Base-by-base conservation (phyloP, 192 early-diverging fungal genomes). In the Rhizophagus clarus region DNA sequence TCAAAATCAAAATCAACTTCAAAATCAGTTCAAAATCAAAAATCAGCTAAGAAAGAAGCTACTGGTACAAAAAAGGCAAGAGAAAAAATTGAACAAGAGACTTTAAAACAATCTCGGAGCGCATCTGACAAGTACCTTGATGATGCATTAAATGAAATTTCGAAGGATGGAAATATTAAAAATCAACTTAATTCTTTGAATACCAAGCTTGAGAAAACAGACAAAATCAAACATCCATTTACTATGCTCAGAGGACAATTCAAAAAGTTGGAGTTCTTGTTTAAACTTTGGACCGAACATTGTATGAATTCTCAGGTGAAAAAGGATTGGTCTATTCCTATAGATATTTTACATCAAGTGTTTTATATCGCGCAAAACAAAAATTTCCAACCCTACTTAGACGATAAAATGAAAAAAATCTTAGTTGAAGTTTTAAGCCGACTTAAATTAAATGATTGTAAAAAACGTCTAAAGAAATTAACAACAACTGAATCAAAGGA, bases 341-440 rank as follows among this genome's bases (percentile, higher is more conserved):
- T 79, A 51, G 24, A 79, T 51, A 69, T 79, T 29, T 79, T 47
- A 17, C 69, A 71, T 40, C 66, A 68, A 37, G 28, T 79, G 1
- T 79, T 79, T 56, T 62, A 69, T 74, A 56, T 51, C 72, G 40
- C 17, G 8, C 64, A 73, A 15, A 81, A 84, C 22, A 2, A 1
- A 32, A 32, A 32, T 72, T 74, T 74, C n/a, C 32, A 40, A 37
- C 7, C 37, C 17, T 32, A 11, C 3, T 9, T 63, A 0, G 47
- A n/a, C 9, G 47, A 64, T 12, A 26, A 67, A 14, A 47, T 37
- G 22, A 69, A 80, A 31, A 14, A 69, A 60, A 69, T 32, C 31
- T 61, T 74, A 40, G 11, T 26, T 17, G 61, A 62, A 61, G 31
- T 63, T 75, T 26, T 75, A 29, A 5, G 24, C 31, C 24, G 40